Evolutionary conservation across 2,329 filamentous ascomycete species (phyloP).

Genomic region (Diaporthe sp.): DNA sequence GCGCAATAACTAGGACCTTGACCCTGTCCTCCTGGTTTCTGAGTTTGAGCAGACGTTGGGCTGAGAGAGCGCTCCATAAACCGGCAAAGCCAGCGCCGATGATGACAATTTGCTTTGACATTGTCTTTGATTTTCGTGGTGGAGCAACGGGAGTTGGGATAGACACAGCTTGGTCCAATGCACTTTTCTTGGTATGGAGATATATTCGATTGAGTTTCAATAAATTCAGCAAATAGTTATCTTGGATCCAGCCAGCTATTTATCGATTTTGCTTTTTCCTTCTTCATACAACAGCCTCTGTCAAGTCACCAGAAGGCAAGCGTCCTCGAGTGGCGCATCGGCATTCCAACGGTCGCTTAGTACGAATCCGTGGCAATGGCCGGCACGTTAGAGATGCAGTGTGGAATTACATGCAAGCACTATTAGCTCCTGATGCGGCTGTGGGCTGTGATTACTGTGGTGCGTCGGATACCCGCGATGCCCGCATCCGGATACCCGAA

Average conservation of each 20-base stretch:
- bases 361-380: background rate
- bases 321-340: background rate
- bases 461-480: background rate
- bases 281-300: background rate
- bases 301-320: background rate
- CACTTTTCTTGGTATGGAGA: background rate
- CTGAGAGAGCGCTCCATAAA: conserved; percentile 1
- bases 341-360: background rate
- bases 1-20: background rate
- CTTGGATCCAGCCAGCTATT: background rate
- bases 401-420: background rate
- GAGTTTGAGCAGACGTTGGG: background rate
- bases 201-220: background rate
- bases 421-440: background rate
- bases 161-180: background rate
- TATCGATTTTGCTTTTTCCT: background rate
- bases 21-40: background rate
- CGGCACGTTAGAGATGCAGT: background rate
- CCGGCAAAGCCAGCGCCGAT: conserved; percentile 11
- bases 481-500: conserved; percentile 14
- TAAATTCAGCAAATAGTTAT: background rate
- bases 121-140: background rate
- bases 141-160: background rate
- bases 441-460: background rate
- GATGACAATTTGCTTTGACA: background rate